A percentile compares a stretch with the other conserved stretches of the same genome.
These are phyloP conservation scores for Debaryomyces robertsiae DNA, from an alignment of 1,139 yeast genomes.

Conservation along the genomic window DNA sequence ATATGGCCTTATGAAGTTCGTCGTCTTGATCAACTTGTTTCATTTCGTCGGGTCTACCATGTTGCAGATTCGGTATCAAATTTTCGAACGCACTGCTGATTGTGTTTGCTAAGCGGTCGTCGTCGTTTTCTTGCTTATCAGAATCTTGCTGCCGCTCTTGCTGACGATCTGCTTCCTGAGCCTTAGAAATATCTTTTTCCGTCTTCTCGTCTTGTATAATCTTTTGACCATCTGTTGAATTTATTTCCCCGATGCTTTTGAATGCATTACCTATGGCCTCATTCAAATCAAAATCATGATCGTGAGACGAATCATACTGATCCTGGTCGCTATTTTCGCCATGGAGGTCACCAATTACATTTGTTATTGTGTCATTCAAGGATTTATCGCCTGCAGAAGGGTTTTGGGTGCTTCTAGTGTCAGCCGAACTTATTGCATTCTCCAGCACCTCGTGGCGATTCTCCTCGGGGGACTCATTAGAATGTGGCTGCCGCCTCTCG, in stretches of 20 bases:
- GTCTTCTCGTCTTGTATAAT: neutral
- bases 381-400: slow-evolving; percentile 12
- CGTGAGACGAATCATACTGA: slow-evolving; percentile 3
- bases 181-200: no score
- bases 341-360: slow-evolving; percentile 12
- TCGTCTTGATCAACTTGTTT: slow-evolving; percentile 15
- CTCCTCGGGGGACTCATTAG: no score
- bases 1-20: slow-evolving; percentile 17
- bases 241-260: slow-evolving; percentile 14
- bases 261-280: slow-evolving; percentile 32
- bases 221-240: neutral
- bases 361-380: slow-evolving; percentile 18
- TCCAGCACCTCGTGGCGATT: slow-evolving; percentile 5
- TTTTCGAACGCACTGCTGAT: slow-evolving; percentile 7
- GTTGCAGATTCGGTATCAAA: neutral
- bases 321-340: neutral
- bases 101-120: slow-evolving; percentile 1
- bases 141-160: slow-evolving; percentile 1
- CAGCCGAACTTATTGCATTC: slow-evolving; percentile 1
- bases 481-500: no score
- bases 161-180: neutral
- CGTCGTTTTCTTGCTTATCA: slow-evolving; percentile 1
- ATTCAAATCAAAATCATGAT: slow-evolving; percentile 20
- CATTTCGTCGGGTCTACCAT: slow-evolving; percentile 6
- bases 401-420: neutral